A percentile compares a stretch with the other conserved stretches of the same genome.
phyloP scores from a whole-genome alignment of 208 protist species.

The Acanthamoeba triangularis region DNA sequence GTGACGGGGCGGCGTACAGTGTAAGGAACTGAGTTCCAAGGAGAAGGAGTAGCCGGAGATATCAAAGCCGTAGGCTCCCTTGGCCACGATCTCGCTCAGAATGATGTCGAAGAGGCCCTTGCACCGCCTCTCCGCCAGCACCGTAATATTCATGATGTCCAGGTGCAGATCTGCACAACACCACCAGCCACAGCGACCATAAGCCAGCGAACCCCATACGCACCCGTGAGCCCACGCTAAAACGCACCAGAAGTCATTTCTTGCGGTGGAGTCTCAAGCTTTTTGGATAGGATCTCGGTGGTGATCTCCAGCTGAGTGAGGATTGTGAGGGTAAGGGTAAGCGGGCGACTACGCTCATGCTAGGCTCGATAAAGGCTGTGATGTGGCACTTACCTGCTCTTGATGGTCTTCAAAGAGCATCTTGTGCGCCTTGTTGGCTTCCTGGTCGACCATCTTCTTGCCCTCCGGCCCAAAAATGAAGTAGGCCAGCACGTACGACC shows the following conservation, averaged over 20 bases:
- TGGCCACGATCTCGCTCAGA: slow-evolving; percentile 33
- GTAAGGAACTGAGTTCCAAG: slow-evolving; percentile 39
- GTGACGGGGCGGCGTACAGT: not conserved
- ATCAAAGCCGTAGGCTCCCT: slow-evolving; percentile 63
- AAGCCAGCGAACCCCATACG: not conserved
- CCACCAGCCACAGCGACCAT: not conserved
- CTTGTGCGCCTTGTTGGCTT: slow-evolving; percentile 47
- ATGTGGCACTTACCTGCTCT: not conserved
- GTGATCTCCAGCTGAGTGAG: slow-evolving; percentile 47
- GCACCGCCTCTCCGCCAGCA: slow-evolving; percentile 63
- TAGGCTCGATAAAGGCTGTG: not conserved
- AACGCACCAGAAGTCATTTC: slow-evolving; percentile 32
- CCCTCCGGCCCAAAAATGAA: slow-evolving; percentile 66
- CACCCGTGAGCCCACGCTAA: too few species aligned
- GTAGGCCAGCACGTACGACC: slow-evolving; percentile 59
- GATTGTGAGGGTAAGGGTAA: not conserved
- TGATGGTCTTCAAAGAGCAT: slow-evolving; percentile 71
- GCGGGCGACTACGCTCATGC: not conserved
- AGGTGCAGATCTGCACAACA: slow-evolving; percentile 7
- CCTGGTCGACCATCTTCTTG: slow-evolving; percentile 50
- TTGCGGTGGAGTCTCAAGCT: slow-evolving; percentile 22
- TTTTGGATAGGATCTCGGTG: slow-evolving; percentile 57
- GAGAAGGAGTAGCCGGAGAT: slow-evolving; percentile 53
- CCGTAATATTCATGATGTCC: slow-evolving; percentile 65
- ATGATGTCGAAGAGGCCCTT: slow-evolving; percentile 62